These are phyloP conservation scores for Areca catechu DNA, from an alignment of 176 grass and related monocot species.

Conservation along the genomic window DNA sequence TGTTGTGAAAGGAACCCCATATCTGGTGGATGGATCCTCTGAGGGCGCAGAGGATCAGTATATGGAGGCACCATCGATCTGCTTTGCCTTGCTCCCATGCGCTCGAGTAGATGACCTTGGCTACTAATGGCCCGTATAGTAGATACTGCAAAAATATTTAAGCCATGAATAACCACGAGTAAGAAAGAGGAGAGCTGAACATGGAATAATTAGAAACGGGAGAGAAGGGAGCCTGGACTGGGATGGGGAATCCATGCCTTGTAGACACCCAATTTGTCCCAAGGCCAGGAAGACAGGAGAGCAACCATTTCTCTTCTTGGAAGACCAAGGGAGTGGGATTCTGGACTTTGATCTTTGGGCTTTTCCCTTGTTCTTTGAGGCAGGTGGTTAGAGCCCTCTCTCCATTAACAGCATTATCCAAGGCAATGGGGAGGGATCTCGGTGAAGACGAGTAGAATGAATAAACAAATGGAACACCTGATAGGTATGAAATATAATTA, in stretches of 20 bases:
- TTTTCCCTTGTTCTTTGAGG: no score
- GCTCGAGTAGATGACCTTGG: constrained; percentile 38
- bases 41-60: constrained; percentile 48
- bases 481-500: no score
- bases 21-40: constrained; percentile 34
- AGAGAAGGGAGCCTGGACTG: background rate
- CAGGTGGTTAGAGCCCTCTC: no score
- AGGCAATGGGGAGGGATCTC: no score
- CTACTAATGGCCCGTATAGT: constrained; percentile 56
- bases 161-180: no score
- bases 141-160: constrained; percentile 30
- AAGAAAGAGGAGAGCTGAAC: background rate
- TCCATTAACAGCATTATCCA: no score
- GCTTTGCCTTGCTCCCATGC: constrained; percentile 47
- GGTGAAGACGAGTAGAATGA: no score
- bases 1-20: constrained; percentile 66
- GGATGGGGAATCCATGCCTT: constrained; percentile 27
- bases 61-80: constrained; percentile 55
- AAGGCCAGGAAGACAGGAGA: constrained; percentile 67
- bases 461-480: no score
- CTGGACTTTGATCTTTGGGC: no score
- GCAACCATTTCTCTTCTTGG: constrained; percentile 32
- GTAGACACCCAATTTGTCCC: constrained; percentile 75
- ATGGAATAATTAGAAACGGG: background rate
- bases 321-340: background rate